Base-by-base conservation (phyloP, 2,329 filamentous ascomycete genomes). In the Metarhizium brunneum region DNA sequence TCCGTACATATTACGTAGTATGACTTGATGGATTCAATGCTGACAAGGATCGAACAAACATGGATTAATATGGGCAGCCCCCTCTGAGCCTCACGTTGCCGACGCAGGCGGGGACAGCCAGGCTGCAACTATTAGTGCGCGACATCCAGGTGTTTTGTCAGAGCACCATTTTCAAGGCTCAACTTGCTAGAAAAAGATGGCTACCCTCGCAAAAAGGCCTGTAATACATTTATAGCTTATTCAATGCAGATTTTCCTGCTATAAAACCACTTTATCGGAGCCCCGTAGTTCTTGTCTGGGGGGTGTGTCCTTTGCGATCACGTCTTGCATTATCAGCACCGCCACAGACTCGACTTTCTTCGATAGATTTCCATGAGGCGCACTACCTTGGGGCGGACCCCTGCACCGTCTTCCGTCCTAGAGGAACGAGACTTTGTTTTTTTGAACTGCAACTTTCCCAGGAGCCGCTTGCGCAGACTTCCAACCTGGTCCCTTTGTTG, bases 291-390 rank as follows among this genome's bases (percentile, higher is more conserved):
- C 20, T 48, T 30, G 11, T 6, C 25, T 11, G 25, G 25, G 13
- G 13, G 25, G 16, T 13, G 14, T n/a, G 14, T n/a, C 4, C 35
- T 45, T 11, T 20, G 11, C 6, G 25, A 1, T 14, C 20, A 45
- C 42, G 60, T 57, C 52, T 45, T 45, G 51, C 59, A 52, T 47
- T 57, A 59, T 54, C 56, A 45, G 66, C 68, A 71, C 69, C 66
- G 68, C 69, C 70, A 72, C 69, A 66, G 58, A 62, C 64, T 73
- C 71, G 67, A 72, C 65, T 54, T 68, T 68, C 69, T 73, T 73
- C 71, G 64, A 73, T 68, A 65, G 64, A 66, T 58, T 73, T 73
- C 71, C 70, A 72, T 73, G 71, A 70, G 70, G 69, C 69, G 69
- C 67, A 68, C 61, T 61, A 60, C 60, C 60, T 63, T 58, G 61